phyloP scores from a whole-genome alignment of 768 basidiomycete genomes.

The Amanita pseudoporphyria region DNA sequence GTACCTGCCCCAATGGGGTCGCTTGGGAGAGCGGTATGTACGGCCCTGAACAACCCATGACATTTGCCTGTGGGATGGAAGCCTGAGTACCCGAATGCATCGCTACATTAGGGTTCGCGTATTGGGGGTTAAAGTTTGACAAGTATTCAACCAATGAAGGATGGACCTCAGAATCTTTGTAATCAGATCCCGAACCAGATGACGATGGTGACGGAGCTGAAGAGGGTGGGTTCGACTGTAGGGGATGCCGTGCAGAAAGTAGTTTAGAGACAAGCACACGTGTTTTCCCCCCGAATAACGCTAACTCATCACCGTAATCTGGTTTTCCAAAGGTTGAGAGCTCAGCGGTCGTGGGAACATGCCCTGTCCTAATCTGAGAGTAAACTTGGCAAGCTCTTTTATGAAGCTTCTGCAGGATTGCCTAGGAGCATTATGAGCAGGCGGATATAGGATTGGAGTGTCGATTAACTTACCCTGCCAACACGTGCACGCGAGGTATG shows the following conservation, averaged over 20 bases:
- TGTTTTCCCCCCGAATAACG: conserved; percentile 61
- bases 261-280: conserved; percentile 45
- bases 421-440: conserved; percentile 17
- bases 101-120: conserved; percentile 21
- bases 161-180: conserved; percentile 38
- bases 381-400: conserved; percentile 62
- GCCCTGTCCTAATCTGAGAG: not conserved
- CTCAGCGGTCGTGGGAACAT: not conserved
- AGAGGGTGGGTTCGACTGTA: not conserved
- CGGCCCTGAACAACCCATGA: too few relatives aligned
- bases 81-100: too few relatives aligned
- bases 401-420: conserved; percentile 46
- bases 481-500: conserved; percentile 55
- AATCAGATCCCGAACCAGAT: not conserved
- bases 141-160: conserved; percentile 57
- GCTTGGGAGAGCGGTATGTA: too few relatives aligned
- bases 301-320: conserved; percentile 42
- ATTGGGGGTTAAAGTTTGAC: conserved; percentile 17
- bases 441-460: too few relatives aligned
- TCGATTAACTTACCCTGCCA: conserved; percentile 41
- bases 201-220: not conserved
- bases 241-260: not conserved
- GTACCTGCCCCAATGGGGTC: too few relatives aligned
- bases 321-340: not conserved
- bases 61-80: too few relatives aligned